Evolutionary conservation across 176 grass and related monocot genomes (phyloP).

Genomic region (Carex myosuroides): DNA sequence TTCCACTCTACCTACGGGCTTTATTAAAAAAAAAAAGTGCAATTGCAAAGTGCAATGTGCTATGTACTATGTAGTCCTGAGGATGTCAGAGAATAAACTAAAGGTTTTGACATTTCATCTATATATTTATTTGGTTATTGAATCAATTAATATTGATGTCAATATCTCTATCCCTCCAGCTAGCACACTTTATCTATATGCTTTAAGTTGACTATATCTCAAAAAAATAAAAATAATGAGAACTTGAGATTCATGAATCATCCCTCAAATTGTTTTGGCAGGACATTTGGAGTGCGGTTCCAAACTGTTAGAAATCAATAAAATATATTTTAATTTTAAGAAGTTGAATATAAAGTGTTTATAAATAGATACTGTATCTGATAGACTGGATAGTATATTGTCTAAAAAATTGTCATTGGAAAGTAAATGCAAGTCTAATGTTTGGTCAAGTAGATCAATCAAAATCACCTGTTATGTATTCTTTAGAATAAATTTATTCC

Average conservation of each 20-base stretch:
- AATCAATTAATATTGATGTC: not conserved
- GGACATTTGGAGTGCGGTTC: not conserved
- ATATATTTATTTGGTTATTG: not conserved
- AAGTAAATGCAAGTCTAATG: not conserved
- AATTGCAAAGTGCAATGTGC: not conserved
- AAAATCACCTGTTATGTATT: not conserved
- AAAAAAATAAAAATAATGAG: not conserved
- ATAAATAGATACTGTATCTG: not conserved
- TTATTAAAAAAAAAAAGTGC: not conserved
- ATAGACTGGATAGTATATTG: not conserved
- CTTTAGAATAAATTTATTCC: not conserved
- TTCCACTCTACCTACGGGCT: no score
- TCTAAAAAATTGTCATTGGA: not conserved
- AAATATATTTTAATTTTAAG: not conserved
- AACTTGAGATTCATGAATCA: not conserved
- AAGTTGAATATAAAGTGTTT: not conserved
- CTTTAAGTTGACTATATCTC: not conserved
- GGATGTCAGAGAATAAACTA: not conserved
- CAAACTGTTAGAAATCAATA: not conserved
- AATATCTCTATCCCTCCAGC: not conserved
- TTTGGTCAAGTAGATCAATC: constrained; percentile 9
- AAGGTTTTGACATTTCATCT: not conserved
- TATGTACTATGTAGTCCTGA: not conserved
- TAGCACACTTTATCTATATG: not conserved
- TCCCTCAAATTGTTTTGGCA: not conserved